Evolutionary conservation across 1,284 basidiomycete species (phyloP), one percentile per base, ranked within the genome.

Genomic region (Trichosporon coremiiforme): DNA sequence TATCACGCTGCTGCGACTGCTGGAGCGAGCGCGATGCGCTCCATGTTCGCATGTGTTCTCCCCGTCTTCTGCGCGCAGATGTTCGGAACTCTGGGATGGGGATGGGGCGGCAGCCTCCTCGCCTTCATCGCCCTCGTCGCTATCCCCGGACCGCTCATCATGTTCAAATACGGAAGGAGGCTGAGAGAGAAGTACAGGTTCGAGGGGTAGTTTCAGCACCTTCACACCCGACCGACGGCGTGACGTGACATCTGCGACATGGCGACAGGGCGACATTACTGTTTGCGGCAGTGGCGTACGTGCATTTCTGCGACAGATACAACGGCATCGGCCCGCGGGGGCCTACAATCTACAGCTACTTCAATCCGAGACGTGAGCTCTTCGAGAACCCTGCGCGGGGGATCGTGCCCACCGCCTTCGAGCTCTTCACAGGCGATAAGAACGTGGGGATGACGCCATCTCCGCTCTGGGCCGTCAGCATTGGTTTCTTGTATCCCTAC

Each of bases 1-100:
- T 86, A 83, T 70, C 84, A 84, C 2, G 85, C 85, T 0, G 83
- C 83, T 0, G 85, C 82, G 0, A 81, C 82, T 6, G 85, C 85
- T 0, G 81, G 76, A 20, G 84, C 82, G 0, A 81, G 79, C 8
- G 77, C 76, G 12, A 31, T 73, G 0, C 79, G 85, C 1, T 81
- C 79, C 2, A 66, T 85, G 15, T 65, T 82, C 0, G 85, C 84
- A 1, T 83, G 82, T 29, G 73, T 83, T 5, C 78, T 86, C 20
- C 85, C 85, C 12, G 77, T 85, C 33, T 85, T 85, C 68, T 75
- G 77, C 0, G 76, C 82, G 0, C 75, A 82, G 38, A 77, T 86
- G 77, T 86, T 85, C 68, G 70, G 74, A 17, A 76, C 70, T 17
- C 75, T 85, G 6, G 84, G 83, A 2, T 86, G 84, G 78, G 85